Conservation (phyloP, 495 filamentous ascomycete genomes). For the Chlorociboria aeruginascens region DNA sequence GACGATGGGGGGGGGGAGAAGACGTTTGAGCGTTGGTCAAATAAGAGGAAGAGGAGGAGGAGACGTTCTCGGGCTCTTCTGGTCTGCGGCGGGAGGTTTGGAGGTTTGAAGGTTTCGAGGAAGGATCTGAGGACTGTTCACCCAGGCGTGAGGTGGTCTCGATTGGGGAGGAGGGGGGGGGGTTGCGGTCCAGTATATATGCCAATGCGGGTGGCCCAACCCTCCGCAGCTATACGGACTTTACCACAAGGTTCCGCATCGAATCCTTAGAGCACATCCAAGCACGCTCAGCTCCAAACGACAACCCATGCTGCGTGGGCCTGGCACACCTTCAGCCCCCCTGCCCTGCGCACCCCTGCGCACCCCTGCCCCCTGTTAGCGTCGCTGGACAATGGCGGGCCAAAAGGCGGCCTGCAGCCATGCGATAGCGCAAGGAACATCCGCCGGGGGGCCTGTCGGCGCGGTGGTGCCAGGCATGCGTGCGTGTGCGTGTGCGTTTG, state of each 20-base stretch:
- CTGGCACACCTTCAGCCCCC: not conserved
- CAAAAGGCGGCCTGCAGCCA: constrained; percentile 1
- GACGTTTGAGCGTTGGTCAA: not conserved
- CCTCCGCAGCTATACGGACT: constrained; percentile 6
- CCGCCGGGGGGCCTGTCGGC: not conserved
- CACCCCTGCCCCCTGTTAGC: constrained; percentile 4
- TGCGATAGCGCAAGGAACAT: constrained; percentile 3
- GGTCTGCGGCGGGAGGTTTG: not conserved
- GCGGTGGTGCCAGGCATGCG: not conserved
- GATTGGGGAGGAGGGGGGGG: no score
- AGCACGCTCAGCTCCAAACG: constrained; percentile 14
- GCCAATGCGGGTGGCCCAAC: constrained; percentile 8
- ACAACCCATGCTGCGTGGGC: not conserved
- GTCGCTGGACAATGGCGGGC: not conserved
- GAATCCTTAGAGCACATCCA: constrained; percentile 5
- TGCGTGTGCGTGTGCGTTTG: no score
- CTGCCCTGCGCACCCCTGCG: not conserved
- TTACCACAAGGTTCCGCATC: constrained; percentile 1
- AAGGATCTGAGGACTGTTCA: not conserved
- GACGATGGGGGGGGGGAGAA: constrained; percentile 1
- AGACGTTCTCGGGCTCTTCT: no score
- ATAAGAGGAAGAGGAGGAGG: not conserved
- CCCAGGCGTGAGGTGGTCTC: constrained; percentile 4
- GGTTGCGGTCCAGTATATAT: constrained; percentile 16
- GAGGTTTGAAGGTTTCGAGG: no score